phyloP scores from a whole-genome alignment of 2,329 filamentous ascomycete genomes.

The Curvularia hawaiiensis region DNA sequence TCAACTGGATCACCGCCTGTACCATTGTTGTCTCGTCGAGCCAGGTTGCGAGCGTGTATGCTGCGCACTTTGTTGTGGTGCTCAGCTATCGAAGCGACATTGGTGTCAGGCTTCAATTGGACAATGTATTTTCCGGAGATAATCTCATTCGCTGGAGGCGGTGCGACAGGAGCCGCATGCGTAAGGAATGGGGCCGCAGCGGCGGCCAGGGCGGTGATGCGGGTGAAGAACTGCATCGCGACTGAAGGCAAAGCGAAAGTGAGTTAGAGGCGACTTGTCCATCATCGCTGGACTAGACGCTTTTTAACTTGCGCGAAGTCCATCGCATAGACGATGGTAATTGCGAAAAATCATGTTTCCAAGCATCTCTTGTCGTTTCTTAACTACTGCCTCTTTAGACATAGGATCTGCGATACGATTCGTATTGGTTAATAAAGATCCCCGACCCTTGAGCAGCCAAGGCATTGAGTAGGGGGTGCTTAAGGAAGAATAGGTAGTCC shows the following conservation, averaged over 20 bases:
- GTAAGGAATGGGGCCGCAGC: slow-evolving; percentile 31
- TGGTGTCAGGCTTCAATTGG: slow-evolving; percentile 46
- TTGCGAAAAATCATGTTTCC: neutral
- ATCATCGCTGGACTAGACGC: neutral
- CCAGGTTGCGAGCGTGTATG: slow-evolving; percentile 38
- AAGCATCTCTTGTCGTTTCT: slow-evolving; percentile 9
- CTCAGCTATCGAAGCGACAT: slow-evolving; percentile 30
- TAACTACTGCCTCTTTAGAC: slow-evolving; percentile 11
- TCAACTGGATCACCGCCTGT: slow-evolving; percentile 30
- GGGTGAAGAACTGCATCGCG: slow-evolving; percentile 37
- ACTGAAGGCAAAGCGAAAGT: neutral
- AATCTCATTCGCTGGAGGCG: slow-evolving; percentile 12
- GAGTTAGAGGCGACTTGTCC: neutral
- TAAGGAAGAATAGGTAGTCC: neutral
- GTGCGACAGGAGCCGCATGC: slow-evolving; percentile 27
- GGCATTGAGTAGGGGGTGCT: slow-evolving; percentile 2
- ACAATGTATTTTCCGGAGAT: slow-evolving; percentile 53
- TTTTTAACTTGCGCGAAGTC: slow-evolving; percentile 3
- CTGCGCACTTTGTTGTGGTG: slow-evolving; percentile 36
- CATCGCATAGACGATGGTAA: neutral
- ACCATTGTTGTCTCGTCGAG: slow-evolving; percentile 21
- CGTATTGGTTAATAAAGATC: neutral
- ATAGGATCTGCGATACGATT: neutral
- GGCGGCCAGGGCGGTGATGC: slow-evolving; percentile 30
- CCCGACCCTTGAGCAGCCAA: neutral